Evolutionary conservation across 2,329 filamentous ascomycete genomes (phyloP).

Genomic region (Colletotrichum salicis): DNA sequence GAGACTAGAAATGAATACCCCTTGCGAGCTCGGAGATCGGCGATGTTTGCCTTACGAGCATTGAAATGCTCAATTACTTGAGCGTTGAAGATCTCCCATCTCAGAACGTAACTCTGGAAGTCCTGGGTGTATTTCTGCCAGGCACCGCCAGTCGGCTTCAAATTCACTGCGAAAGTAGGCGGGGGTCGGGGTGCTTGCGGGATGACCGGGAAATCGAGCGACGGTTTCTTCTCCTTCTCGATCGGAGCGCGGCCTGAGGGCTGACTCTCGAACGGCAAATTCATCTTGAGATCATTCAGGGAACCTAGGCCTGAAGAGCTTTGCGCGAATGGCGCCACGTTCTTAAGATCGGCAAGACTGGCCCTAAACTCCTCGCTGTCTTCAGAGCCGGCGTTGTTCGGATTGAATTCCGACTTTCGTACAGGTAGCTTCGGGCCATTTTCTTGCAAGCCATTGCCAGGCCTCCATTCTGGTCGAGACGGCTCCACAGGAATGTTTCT

Average conservation of each 20-base stretch:
- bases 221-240: constrained; percentile 46
- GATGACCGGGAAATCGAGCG: constrained; percentile 57
- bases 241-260: constrained; percentile 55
- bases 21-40: constrained; percentile 50
- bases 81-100: constrained; percentile 54
- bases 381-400: constrained; percentile 61
- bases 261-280: constrained; percentile 66
- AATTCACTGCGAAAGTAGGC: constrained; percentile 51
- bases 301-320: constrained; percentile 62
- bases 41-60: constrained; percentile 59
- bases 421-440: constrained; percentile 31
- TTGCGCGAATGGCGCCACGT: constrained; percentile 64
- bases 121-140: constrained; percentile 64
- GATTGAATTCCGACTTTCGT: constrained; percentile 41
- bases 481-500: constrained; percentile 69
- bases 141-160: constrained; percentile 53
- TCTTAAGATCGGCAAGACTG: constrained; percentile 64
- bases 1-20: constrained; percentile 58
- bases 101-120: constrained; percentile 65
- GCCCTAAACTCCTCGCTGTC: constrained; percentile 66
- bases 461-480: constrained; percentile 68
- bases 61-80: constrained; percentile 67
- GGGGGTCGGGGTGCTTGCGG: constrained; percentile 63
- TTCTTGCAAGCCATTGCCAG: constrained; percentile 52
- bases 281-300: constrained; percentile 65